Evolutionary conservation across 768 basidiomycete genomes (phyloP).

Genomic region (Lentinula guzmanii): DNA sequence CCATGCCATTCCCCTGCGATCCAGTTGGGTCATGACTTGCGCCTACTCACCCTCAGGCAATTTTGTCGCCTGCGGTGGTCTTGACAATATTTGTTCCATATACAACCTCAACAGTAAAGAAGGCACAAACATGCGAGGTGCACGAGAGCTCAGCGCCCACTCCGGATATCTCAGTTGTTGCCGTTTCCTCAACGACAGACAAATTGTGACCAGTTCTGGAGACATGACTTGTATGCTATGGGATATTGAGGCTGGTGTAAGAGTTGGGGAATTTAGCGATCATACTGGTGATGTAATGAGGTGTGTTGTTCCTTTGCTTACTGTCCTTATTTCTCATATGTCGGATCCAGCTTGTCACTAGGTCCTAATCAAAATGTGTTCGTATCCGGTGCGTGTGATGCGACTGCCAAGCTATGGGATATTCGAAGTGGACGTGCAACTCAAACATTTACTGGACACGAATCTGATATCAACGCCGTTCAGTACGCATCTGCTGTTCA

Average conservation of each 20-base stretch:
- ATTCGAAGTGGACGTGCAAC: conserved; percentile 96
- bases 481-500: conserved; percentile 54
- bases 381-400: conserved; percentile 99
- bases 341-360: conserved; percentile 70
- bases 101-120: conserved; percentile 88
- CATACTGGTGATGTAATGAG: conserved; percentile 99
- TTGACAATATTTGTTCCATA: conserved; percentile 99
- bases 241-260: conserved; percentile 97
- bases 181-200: conserved; percentile 96
- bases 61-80: conserved; percentile 96
- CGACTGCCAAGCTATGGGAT: conserved; percentile 98
- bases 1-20: conserved; percentile 95
- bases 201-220: conserved; percentile 96
- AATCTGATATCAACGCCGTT: conserved; percentile 98
- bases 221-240: conserved; percentile 99
- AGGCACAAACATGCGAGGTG: conserved; percentile 77
- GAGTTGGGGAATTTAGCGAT: conserved; percentile 98
- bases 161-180: conserved; percentile 98
- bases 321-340: conserved; percentile 6
- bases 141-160: conserved; percentile 93
- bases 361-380: conserved; percentile 91
- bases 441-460: conserved; percentile 97
- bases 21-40: conserved; percentile 99
- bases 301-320: conserved; percentile 36
- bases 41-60: conserved; percentile 96